These are phyloP conservation scores for Laburnicola sp. DNA, from an alignment of 2,329 filamentous ascomycete genomes.

Conservation along the genomic window DNA sequence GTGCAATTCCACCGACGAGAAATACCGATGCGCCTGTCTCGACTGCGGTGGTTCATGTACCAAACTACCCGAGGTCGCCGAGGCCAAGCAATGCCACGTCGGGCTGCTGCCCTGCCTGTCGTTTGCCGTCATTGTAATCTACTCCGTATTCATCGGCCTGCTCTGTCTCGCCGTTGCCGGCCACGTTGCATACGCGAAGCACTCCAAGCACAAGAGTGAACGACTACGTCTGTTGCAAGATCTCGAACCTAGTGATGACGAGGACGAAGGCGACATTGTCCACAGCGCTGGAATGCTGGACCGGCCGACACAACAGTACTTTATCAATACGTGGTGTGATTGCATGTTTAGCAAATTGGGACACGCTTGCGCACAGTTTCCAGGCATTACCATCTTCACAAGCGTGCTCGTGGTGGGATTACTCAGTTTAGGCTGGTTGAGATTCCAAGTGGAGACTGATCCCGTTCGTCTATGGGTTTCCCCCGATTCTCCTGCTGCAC, in stretches of 20 bases:
- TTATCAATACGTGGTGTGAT: conserved; percentile 81
- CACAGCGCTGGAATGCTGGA: conserved; percentile 77
- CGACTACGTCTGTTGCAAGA: conserved; percentile 86
- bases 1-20: conserved; percentile 86
- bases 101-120: conserved; percentile 90
- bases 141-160: conserved; percentile 72
- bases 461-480: conserved; percentile 97
- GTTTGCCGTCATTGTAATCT: conserved; percentile 86
- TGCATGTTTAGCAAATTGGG: conserved; percentile 78
- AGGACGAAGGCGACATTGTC: conserved; percentile 86
- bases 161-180: conserved; percentile 69
- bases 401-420: conserved; percentile 76
- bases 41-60: conserved; percentile 89
- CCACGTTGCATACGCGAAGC: conserved; percentile 74
- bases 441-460: conserved; percentile 86
- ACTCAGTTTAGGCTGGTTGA: conserved; percentile 84
- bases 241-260: conserved; percentile 80
- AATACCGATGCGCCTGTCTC: conserved; percentile 88
- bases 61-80: conserved; percentile 73
- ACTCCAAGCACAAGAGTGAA: conserved; percentile 75
- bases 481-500: conserved; percentile 83
- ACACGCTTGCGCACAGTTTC: conserved; percentile 78
- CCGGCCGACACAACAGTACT: conserved; percentile 76
- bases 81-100: conserved; percentile 74
- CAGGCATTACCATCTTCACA: conserved; percentile 75